Evolutionary conservation across 164 flowering plant species (phyloP), one percentile per base, ranked within the genome.

Genomic region (Dillenia suffruticosa): DNA sequence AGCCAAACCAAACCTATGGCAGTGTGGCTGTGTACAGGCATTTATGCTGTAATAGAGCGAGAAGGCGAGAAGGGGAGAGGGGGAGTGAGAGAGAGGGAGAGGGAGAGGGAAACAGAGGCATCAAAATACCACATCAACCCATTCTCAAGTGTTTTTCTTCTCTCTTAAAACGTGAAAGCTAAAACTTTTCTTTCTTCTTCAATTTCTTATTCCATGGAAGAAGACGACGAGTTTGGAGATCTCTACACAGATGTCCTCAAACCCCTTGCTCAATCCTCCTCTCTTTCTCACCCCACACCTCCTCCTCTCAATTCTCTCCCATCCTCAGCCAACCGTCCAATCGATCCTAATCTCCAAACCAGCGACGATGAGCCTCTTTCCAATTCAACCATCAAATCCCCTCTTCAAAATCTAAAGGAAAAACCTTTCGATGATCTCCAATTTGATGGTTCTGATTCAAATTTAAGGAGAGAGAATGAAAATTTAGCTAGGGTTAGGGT

Each of bases 221-320:
- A 87, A 68, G 98, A 94, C 51, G 98, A 93, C 56, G 98, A 90
- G 64, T 94, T 94, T 73, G 98, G 98, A 62, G 98, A 94, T 86
- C 96, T 94, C 47, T 94, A 94, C 79, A 79, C 96, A 1, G 98
- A 91, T 62, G 93, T 94, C 22, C 88, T 93, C 62, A 76, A 53
- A 1, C 81, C 87, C 6, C 69, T 79, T 14, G 51, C 79, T 12
- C 51, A 79, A 13, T 14, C 77, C 11, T 49, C 71, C 14, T 16
- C 70, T 26, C 44, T 32, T 32, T 32, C 69, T 50, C 72, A 49
- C 19, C 64, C 71, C 22, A 63, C 3, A 16, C 68, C 14, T 9
- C 82, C 22, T 22, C 19, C 13, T 65, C 22, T 51, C 66, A 4
- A 48, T 70, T 40, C 54, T 70, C 9, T 56, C 15, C 53, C 53